phyloP scores from a whole-genome alignment of 371 early-diverging fungal genomes.

The Mortierella sp. region DNA sequence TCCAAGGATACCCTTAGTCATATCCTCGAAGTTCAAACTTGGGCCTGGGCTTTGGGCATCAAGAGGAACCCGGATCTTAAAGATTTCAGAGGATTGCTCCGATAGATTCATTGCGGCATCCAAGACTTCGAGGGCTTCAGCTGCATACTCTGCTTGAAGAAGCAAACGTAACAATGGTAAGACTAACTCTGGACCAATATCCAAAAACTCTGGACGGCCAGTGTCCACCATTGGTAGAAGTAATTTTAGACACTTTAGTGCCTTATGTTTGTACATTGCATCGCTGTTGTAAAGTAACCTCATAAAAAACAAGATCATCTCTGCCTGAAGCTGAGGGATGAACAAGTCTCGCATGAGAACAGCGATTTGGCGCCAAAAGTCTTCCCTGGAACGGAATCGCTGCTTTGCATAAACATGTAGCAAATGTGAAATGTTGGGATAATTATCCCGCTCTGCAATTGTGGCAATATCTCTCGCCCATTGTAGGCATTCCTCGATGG shows the following conservation, averaged over 20 bases:
- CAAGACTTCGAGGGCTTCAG: constrained; percentile 76
- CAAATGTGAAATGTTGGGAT: constrained; percentile 66
- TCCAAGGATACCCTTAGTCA: constrained; percentile 54
- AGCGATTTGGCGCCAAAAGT: constrained; percentile 78
- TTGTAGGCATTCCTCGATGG: constrained; percentile 54
- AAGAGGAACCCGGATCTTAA: constrained; percentile 49
- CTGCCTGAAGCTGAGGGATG: constrained; percentile 70
- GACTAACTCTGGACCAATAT: constrained; percentile 60
- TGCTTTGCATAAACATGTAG: constrained; percentile 73
- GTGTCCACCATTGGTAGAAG: constrained; percentile 71
- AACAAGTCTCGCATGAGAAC: constrained; percentile 73
- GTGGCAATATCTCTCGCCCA: constrained; percentile 66
- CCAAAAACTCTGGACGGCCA: constrained; percentile 45
- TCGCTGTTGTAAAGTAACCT: constrained; percentile 74
- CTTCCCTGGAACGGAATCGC: constrained; percentile 77
- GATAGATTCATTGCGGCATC: constrained; percentile 71
- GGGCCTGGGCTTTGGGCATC: constrained; percentile 51
- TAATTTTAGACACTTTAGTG: constrained; percentile 73
- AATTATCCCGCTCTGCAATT: constrained; percentile 66
- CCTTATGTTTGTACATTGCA: constrained; percentile 72
- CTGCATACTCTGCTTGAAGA: constrained; percentile 74
- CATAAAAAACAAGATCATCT: constrained; percentile 74
- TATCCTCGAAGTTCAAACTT: constrained; percentile 50
- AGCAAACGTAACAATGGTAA: constrained; percentile 67
- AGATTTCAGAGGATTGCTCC: constrained; percentile 48